Conservation (phyloP, 169 alveolate genomes). For the Cryptosporidium sp. region DNA sequence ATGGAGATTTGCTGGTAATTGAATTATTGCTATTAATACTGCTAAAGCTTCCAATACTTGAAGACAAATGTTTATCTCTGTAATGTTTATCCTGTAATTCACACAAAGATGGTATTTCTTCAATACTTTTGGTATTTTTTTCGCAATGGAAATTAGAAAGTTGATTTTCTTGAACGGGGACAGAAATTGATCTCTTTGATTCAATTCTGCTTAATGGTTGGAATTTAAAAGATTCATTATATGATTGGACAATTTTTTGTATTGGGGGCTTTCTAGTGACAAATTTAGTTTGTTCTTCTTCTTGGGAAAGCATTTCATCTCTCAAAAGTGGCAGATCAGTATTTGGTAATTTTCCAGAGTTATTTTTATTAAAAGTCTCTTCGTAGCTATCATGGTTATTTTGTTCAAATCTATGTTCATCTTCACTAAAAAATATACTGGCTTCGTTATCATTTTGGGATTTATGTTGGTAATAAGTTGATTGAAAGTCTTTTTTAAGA, state of each 20-base stretch:
- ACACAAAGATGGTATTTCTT: neutral
- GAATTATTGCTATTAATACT: neutral
- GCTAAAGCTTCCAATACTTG: neutral
- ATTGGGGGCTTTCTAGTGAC: neutral
- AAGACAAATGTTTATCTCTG: neutral
- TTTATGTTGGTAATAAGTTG: neutral
- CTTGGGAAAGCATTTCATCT: neutral
- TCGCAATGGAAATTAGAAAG: neutral
- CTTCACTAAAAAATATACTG: neutral
- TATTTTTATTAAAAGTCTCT: neutral
- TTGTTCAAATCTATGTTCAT: neutral
- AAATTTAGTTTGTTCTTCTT: neutral
- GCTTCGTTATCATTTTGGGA: neutral
- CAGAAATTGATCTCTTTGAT: slow-evolving; percentile 42
- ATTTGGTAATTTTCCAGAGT: slow-evolving; percentile 41
- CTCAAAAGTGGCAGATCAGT: slow-evolving; percentile 34
- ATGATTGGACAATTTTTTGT: neutral
- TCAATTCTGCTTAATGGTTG: slow-evolving; percentile 9
- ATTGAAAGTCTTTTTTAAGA: neutral
- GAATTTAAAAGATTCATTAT: neutral
- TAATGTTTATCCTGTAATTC: neutral
- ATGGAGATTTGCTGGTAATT: slow-evolving; percentile 25
- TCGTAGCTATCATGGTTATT: neutral
- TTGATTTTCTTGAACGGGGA: slow-evolving; percentile 37
- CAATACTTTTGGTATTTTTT: neutral